Base-by-base conservation (phyloP, 768 basidiomycete species). In the Boletus rex-veris region DNA sequence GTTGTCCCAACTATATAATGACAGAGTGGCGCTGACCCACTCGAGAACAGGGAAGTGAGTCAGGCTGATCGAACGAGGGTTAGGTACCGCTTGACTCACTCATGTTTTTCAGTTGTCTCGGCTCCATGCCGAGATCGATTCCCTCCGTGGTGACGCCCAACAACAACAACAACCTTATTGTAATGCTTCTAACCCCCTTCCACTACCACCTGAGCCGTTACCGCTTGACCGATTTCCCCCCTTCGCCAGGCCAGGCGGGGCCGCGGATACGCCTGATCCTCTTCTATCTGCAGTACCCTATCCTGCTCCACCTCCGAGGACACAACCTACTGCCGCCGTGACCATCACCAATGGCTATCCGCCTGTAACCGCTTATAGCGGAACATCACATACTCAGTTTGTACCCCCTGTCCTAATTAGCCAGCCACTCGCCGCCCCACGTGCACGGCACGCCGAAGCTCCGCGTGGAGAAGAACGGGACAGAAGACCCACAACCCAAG, bases 131-230 rank as follows among this genome's bases (percentile, higher is more conserved):
- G 66, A 76, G 55, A 61, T 78, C 7, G 68, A 73, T 54, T 65
- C 69, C 19, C 71, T 76, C 16, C 65, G 63, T 52, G 71, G 70
- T 15, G 55, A 66, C 11, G 64, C 67, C 42, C 59, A 69, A 37
- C 28, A 28, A 28, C 21, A 19, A 19, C 19, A 24, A 24, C 59
- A 62, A 6, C 66, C 61, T 40, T 69, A 60, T 58, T 70, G 60
- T 46, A 68, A 72, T 53, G 61, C 63, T 46, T 63, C 65, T 36
- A 83, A 83, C 59, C 83, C 83, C 5, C 74, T 84, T 18, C 82
- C 82, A 21, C 65, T 71, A 39, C 82, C 82, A n/a, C 82, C 82
- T 12, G 75, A 78, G 51, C 82, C 80, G 3, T 64, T 82, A 7
- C 72, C 78, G 9, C 66, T 77, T 10, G 76, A 79, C 24, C 70